Base-by-base conservation (phyloP, 1,284 basidiomycete species). In the Laetiporus sulphureus region DNA sequence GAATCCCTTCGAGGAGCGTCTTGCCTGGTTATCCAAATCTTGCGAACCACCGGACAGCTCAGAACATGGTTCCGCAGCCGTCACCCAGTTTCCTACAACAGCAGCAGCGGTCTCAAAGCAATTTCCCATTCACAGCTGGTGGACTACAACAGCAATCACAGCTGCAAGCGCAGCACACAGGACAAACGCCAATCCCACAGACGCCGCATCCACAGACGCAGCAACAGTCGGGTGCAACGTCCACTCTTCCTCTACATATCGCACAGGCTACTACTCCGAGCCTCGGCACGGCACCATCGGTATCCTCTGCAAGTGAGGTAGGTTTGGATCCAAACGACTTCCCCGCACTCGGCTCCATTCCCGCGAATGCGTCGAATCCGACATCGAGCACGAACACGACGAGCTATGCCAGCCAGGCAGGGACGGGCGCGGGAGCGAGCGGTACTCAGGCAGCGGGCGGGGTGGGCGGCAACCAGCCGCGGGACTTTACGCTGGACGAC, bases 311-410 rank as follows among this genome's bases (percentile, higher is more conserved):
- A 23, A 79, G 73, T 55, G 85, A 87, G 55, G 76, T 81, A 43
- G 82, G 78, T n/a, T 75, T 90, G 39, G 87, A 90, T 68, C 85
- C 78, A 25, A 90, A 83, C 56, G 87, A 91, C 62, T 91, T 91
- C 55, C 87, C 87, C 10, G 87, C 85, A 20, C 72, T 91, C 10
- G 85, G 86, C 33, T 80, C 85, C 25, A 64, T 67, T 13, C 63
- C 69, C 7, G 54, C 61, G 18, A 66, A 55, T 42, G 59, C 62
- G 32, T 54, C 61, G 24, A 56, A 55, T 16, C 59, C 57, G 5
- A 48, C 56, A 13, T 58, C 66, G 22, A 60, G 49, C n/a, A 59
- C 59, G 19, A 69, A 66, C 33, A 53, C 72, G 47, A 73, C 78
- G 45, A 86, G 83, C 54, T 88, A 88, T 62, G 84, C 85, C 35